Conservation (phyloP, 192 early-diverging fungal species). For the Dimargaris verticillata region DNA sequence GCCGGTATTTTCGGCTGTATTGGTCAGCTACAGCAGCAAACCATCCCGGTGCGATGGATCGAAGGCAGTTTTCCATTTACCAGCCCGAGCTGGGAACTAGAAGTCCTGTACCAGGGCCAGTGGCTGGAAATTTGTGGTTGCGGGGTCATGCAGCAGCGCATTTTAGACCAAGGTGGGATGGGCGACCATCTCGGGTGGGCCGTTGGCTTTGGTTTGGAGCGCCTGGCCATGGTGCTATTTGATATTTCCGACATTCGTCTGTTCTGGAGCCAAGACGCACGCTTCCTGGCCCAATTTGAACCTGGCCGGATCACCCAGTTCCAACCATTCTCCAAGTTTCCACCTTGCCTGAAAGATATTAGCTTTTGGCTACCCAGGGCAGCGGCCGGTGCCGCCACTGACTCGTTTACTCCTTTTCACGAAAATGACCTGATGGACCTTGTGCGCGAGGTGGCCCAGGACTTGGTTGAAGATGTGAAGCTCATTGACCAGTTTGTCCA, state of each 20-base stretch:
- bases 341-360: constrained; percentile 86
- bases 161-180: constrained; percentile 52
- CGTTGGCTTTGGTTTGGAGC: constrained; percentile 91
- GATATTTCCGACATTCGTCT: constrained; percentile 89
- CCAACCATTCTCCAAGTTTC: constrained; percentile 75
- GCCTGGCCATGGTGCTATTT: constrained; percentile 91
- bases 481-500: constrained; percentile 82
- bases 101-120: constrained; percentile 78
- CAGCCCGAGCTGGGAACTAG: constrained; percentile 91
- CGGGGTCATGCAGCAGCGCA: constrained; percentile 76
- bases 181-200: constrained; percentile 85
- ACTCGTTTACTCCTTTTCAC: constrained; percentile 33
- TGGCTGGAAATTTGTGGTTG: constrained; percentile 92
- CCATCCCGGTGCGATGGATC: constrained; percentile 80
- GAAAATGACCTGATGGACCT: constrained; percentile 91
- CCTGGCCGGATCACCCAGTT: constrained; percentile 54
- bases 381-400: neutral
- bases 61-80: constrained; percentile 93
- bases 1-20: constrained; percentile 37
- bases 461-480: constrained; percentile 76
- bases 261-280: constrained; percentile 81
- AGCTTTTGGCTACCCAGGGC: constrained; percentile 65
- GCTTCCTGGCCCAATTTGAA: constrained; percentile 75
- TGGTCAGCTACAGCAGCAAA: neutral
- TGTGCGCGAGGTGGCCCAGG: constrained; percentile 80